Evolutionary conservation across 2,329 filamentous ascomycete species (phyloP).

Genomic region (Calonectria henricotiae): DNA sequence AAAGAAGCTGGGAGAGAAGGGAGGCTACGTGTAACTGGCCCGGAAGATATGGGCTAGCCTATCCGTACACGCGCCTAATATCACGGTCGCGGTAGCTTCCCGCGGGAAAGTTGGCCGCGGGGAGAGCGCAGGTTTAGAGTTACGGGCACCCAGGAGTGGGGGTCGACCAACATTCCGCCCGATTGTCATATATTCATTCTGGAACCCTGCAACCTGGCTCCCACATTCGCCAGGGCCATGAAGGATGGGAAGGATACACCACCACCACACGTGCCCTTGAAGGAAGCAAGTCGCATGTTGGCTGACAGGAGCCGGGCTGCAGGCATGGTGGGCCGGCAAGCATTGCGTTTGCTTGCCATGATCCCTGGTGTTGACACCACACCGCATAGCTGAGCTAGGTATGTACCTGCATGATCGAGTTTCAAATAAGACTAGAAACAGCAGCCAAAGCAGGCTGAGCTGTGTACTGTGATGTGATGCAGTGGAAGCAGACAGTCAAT

Average conservation of each 20-base stretch:
- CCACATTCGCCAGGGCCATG: background rate
- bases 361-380: background rate
- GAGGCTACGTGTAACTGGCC: background rate
- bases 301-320: slow-evolving; percentile 10
- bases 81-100: slow-evolving; percentile 1
- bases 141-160: background rate
- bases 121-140: background rate
- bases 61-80: background rate
- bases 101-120: slow-evolving; percentile 16
- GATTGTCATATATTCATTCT: slow-evolving; percentile 22
- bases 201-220: slow-evolving; percentile 9
- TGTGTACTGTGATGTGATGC: background rate
- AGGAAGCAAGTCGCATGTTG: background rate
- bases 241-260: slow-evolving; percentile 5
- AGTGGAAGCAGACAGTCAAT: no score
- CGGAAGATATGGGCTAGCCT: background rate
- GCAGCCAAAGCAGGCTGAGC: no score
- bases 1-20: background rate
- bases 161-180: slow-evolving; percentile 11
- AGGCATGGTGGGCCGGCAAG: background rate
- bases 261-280: background rate
- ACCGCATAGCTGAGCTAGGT: no score
- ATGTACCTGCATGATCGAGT: no score
- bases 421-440: background rate
- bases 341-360: slow-evolving; percentile 10